phyloP scores from a whole-genome alignment of 1,139 yeast genomes.

The Candida glucosophila region DNA sequence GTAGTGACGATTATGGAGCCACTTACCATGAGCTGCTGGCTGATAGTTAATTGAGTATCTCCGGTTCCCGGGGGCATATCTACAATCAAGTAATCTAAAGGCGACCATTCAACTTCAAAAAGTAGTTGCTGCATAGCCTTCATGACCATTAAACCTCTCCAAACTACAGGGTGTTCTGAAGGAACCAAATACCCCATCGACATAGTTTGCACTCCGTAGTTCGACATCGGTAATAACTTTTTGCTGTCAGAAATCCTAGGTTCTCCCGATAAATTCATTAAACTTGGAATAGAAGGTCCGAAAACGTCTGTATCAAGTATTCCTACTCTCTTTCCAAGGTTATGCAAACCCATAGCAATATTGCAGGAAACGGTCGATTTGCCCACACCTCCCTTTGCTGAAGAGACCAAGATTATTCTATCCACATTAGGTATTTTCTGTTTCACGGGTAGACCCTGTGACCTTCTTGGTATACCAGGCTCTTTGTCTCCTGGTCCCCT shows the following conservation, averaged over 20 bases:
- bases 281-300: slow-evolving; percentile 75
- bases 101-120: slow-evolving; percentile 74
- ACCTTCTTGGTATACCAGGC: slow-evolving; percentile 28
- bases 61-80: slow-evolving; percentile 96
- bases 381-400: slow-evolving; percentile 76
- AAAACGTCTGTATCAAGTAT: slow-evolving; percentile 74
- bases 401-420: slow-evolving; percentile 59
- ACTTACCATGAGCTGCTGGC: slow-evolving; percentile 67
- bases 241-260: slow-evolving; percentile 52
- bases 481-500: slow-evolving; percentile 9
- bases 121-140: slow-evolving; percentile 76
- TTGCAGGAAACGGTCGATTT: slow-evolving; percentile 57
- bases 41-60: slow-evolving; percentile 74
- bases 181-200: slow-evolving; percentile 78
- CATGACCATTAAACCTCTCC: slow-evolving; percentile 87
- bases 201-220: slow-evolving; percentile 78
- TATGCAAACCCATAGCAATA: slow-evolving; percentile 53
- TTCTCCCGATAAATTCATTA: slow-evolving; percentile 57
- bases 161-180: slow-evolving; percentile 67
- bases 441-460: slow-evolving; percentile 45
- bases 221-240: slow-evolving; percentile 57
- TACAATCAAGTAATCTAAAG: slow-evolving; percentile 61
- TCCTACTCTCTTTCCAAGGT: slow-evolving; percentile 53
- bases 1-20: slow-evolving; percentile 82
- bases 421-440: slow-evolving; percentile 53